Evolutionary conservation across 1,284 basidiomycete species (phyloP), one percentile per base, ranked within the genome.

Genomic region (Psilocybe mexicana): DNA sequence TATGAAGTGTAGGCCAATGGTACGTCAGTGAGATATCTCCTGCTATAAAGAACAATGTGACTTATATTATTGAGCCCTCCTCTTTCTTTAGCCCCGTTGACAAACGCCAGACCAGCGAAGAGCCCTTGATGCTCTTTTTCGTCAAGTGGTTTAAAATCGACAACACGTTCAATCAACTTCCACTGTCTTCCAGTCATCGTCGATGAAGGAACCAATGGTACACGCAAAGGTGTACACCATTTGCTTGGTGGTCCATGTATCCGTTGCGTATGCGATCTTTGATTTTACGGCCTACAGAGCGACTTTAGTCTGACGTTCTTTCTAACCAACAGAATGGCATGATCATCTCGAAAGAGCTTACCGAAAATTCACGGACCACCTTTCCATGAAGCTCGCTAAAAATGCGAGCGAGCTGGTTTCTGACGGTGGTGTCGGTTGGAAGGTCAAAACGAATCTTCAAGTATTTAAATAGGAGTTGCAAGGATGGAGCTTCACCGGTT

Each of bases 171-270:
- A 18, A 18, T 18, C 18, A 18, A 18, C 18, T 18, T 18, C n/a
- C 44, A 69, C 59, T 10, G 72, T 44, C 8, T 68, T 55, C 71
- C 68, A 73, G 47, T 72, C 67, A 44, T 72, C 60, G 43, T 63
- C 52, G 18, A 71, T 68, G 45, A 63, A 73, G 30, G n/a, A 60
- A 1, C 55, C 70, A 42, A 72, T 61, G n/a, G 63, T 63, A 25
- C 70, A 61, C 0, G 70, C 63, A 60, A 73, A 73, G 4, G 65
- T 66, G 54, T 61, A 71, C 10, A 70, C 62, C 70, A 72, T 72
- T 45, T 67, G 66, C 12, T 24, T 36, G 4, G 64, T 72, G 5
- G 70, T 71, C 71, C 70, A 72, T 25, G 69, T 68, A 52, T 72
- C 67, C 10, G 58, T 64, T 12, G 65, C 45, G 54, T 63, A 67